Conservation (phyloP, 495 filamentous ascomycete genomes). For the Talaromyces ruber region DNA sequence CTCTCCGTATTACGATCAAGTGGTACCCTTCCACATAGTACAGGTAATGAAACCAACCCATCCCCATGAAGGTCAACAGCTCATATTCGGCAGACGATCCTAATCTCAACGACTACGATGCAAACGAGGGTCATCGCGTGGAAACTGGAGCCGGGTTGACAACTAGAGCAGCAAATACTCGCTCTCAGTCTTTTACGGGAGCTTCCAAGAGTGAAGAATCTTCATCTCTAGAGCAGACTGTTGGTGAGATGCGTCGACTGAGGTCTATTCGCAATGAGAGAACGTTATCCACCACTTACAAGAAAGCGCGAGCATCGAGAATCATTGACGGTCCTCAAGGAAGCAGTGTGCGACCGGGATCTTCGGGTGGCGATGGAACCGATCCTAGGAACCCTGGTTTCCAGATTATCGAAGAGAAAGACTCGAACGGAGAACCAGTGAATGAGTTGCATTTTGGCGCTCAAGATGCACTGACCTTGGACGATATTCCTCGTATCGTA, state of each 20-base stretch:
- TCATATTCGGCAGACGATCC: constrained; percentile 53
- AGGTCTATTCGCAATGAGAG: constrained; percentile 91
- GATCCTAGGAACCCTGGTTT: constrained; percentile 51
- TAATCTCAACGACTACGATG: constrained; percentile 58
- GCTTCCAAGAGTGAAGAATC: constrained; percentile 50
- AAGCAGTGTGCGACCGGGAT: constrained; percentile 66
- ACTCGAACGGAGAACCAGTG: constrained; percentile 61
- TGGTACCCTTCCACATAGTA: constrained; percentile 67
- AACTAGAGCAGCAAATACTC: constrained; percentile 46
- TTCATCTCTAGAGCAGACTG: constrained; percentile 87
- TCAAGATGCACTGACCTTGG: constrained; percentile 83
- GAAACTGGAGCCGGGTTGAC: constrained; percentile 28
- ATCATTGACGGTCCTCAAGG: constrained; percentile 91
- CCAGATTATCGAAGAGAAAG: constrained; percentile 82
- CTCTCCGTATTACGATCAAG: constrained; percentile 76
- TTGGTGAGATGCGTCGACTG: constrained; percentile 86
- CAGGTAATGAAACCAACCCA: constrained; percentile 39
- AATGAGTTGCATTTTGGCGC: constrained; percentile 78
- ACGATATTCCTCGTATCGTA: constrained; percentile 96
- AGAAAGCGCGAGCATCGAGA: constrained; percentile 79
- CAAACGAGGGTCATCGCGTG: constrained; percentile 52
- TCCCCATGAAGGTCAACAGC: neutral
- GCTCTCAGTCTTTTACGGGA: constrained; percentile 67
- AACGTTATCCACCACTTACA: constrained; percentile 82
- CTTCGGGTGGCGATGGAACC: constrained; percentile 58